Evolutionary conservation across 2,329 filamentous ascomycete species (phyloP).

Genomic region (Trichoderma polysporum): DNA sequence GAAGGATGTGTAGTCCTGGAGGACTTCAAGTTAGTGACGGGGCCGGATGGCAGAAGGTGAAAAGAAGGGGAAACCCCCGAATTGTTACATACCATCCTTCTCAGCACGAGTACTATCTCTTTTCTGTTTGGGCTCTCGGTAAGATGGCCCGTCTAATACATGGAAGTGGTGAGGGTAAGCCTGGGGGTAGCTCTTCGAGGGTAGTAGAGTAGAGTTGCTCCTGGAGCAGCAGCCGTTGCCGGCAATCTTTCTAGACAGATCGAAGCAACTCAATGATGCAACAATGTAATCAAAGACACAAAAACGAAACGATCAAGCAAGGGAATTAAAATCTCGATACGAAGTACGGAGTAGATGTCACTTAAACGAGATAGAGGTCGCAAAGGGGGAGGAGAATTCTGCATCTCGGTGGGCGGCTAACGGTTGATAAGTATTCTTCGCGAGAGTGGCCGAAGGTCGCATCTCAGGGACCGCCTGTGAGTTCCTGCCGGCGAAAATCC

Average conservation of each 20-base stretch:
- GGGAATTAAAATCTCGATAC: constrained; percentile 34
- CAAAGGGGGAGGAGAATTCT: constrained; percentile 42
- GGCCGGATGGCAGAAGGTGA: background rate
- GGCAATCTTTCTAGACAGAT: constrained; percentile 33
- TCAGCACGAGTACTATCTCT: background rate
- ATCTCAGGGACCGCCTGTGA: constrained; percentile 8
- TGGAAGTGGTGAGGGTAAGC: background rate
- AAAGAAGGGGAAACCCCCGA: background rate
- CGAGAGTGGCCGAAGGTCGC: constrained; percentile 10
- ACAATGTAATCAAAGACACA: constrained; percentile 31
- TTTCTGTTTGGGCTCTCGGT: background rate
- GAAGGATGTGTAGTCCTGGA: constrained; percentile 39
- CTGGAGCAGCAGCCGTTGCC: constrained; percentile 39
- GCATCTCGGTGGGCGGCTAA: constrained; percentile 44
- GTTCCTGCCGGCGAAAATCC: constrained; percentile 19
- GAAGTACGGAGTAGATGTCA: constrained; percentile 27
- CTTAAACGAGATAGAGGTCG: constrained; percentile 37
- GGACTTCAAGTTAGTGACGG: background rate
- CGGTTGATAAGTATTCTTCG: constrained; percentile 48
- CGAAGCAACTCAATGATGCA: constrained; percentile 19
- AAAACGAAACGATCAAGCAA: constrained; percentile 28
- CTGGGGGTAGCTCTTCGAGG: background rate
- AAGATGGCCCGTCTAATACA: background rate
- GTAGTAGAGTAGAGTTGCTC: background rate
- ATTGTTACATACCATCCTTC: constrained; percentile 37